Conservation (phyloP, 2,329 filamentous ascomycete genomes). For the Fusarium globosum region DNA sequence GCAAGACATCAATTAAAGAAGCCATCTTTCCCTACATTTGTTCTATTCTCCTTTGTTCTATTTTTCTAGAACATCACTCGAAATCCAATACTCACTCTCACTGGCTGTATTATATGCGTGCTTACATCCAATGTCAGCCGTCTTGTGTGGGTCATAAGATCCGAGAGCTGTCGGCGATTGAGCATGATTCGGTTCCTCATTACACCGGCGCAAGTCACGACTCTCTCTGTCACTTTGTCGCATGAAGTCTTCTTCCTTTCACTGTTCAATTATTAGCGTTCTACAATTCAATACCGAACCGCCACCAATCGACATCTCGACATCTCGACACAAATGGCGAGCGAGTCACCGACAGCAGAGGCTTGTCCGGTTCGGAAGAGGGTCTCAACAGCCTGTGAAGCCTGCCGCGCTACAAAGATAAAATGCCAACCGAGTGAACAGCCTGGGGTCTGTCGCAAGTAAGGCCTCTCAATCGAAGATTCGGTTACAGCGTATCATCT, state of each 20-base stretch:
- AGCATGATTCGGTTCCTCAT: constrained; percentile 26
- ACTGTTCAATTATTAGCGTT: background rate
- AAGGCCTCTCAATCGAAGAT: constrained; percentile 17
- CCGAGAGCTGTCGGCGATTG: constrained; percentile 34
- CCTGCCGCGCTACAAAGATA: constrained; percentile 64
- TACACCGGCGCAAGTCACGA: constrained; percentile 20
- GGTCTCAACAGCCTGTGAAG: constrained; percentile 61
- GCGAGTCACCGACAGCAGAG: constrained; percentile 21
- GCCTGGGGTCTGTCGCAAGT: constrained; percentile 64
- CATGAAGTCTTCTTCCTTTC: background rate
- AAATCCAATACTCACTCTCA: background rate
- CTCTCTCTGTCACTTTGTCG: background rate
- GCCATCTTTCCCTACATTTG: background rate
- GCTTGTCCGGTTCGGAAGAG: constrained; percentile 40
- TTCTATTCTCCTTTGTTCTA: background rate
- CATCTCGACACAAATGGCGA: constrained; percentile 11
- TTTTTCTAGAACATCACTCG: background rate
- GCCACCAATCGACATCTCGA: background rate
- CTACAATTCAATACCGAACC: background rate
- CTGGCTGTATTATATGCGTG: background rate
- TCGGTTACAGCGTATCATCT: background rate
- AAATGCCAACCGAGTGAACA: constrained; percentile 62
- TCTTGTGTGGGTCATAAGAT: constrained; percentile 12
- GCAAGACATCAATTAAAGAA: background rate
- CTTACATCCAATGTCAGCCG: constrained; percentile 1